phyloP scores from a whole-genome alignment of 768 basidiomycete genomes.

The Suillus subalutaceus region DNA sequence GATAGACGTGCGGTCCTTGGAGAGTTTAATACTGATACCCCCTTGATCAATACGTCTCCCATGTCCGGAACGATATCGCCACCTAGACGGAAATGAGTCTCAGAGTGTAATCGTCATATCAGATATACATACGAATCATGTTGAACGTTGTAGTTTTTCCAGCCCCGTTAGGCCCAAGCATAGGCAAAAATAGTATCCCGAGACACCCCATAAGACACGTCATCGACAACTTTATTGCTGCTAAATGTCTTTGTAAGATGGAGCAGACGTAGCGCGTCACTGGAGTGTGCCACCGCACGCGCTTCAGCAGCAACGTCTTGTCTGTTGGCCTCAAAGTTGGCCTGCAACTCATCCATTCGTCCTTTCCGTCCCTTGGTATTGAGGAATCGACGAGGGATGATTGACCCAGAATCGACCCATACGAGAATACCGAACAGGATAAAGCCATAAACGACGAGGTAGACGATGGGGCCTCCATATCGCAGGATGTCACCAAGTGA shows the following conservation, averaged over 20 bases:
- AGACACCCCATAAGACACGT: conserved; percentile 70
- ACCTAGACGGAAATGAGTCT: conserved; percentile 41
- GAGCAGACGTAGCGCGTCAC: conserved; percentile 55
- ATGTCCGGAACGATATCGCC: conserved; percentile 67
- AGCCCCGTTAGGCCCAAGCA: conserved; percentile 83
- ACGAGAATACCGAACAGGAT: conserved; percentile 66
- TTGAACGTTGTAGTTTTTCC: conserved; percentile 86
- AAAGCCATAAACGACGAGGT: conserved; percentile 64
- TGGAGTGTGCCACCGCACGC: conserved; percentile 38
- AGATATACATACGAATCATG: conserved; percentile 61
- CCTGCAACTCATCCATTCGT: conserved; percentile 18
- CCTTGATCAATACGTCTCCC: conserved; percentile 72
- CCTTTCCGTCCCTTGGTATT: conserved; percentile 20
- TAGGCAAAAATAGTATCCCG: conserved; percentile 67
- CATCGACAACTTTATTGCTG: conserved; percentile 63
- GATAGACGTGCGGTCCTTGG: conserved; percentile 66
- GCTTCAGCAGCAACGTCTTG: conserved; percentile 62
- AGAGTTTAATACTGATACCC: conserved; percentile 63
- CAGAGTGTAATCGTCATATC: not conserved
- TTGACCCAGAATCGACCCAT: conserved; percentile 71
- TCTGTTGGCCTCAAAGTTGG: conserved; percentile 25
- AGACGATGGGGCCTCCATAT: conserved; percentile 77
- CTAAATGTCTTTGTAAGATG: conserved; percentile 64
- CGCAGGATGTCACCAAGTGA: conserved; percentile 57
- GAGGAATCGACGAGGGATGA: conserved; percentile 43